Evolutionary conservation across 768 basidiomycete genomes (phyloP), one percentile per base, ranked within the genome.

Genomic region (Tephrocybe sp.): DNA sequence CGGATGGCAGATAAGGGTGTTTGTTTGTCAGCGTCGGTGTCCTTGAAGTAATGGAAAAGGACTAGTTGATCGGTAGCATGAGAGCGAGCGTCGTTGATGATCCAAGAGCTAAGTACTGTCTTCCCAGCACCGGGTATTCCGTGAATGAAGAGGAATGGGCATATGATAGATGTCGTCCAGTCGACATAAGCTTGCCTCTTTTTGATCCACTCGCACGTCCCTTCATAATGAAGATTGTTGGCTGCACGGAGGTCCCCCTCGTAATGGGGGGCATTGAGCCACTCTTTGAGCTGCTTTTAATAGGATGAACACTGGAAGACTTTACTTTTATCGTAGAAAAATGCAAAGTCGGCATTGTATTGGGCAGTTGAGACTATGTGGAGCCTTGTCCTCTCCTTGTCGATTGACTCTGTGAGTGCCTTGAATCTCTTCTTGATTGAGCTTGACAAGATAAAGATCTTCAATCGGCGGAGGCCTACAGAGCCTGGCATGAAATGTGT

Each of bases 201-300:
- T 17, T 28, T 17, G 5, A 55, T 50, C 54, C 54, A 55, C 30
- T 50, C 49, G 20, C 54, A 55, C 5, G 54, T 55, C 24, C 54
- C 54, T 14, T 30, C 5, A 11, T 50, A 33, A 2, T 24, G 45
- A 14, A 11, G 28, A 7, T 42, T 34, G 20, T 50, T 25, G n/a
- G 54, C 54, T 3, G 20, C 30, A 12, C 23, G 17, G 20, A 55
- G 43, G 21, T 55, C 54, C 3, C 4, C 7, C 14, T 40, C 42
- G 18, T 55, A 55, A 10, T 32, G 24, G 4, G 54, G 39, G 9
- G 54, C 49, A 21, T 38, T 46, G 8, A 55, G 50, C 54, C 54
- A 55, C 3, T 41, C 17, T 15, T 42, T 34, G 15, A 51, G 44
- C 15, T 40, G 21, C 9, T 14, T 37, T 20, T 45, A 48, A 9